phyloP scores from a whole-genome alignment of 805 yeast genomes.

The Teunomyces kruisii region DNA sequence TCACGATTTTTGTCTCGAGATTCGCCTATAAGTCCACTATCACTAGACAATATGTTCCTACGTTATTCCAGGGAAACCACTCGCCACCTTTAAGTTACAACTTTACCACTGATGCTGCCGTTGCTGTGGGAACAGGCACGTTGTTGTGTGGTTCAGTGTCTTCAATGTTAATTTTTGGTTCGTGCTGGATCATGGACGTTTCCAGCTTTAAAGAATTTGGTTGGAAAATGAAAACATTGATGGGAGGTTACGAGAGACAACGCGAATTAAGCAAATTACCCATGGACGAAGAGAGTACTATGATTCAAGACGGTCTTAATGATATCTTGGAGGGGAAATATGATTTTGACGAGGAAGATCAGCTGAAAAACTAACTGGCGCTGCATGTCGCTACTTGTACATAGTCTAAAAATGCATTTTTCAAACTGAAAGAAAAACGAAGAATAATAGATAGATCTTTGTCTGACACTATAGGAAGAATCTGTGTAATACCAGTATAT shows the following conservation, averaged over 20 bases:
- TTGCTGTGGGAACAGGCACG: slow-evolving; percentile 82
- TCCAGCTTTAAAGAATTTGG: slow-evolving; percentile 70
- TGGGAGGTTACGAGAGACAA: slow-evolving; percentile 70
- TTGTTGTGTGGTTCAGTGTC: slow-evolving; percentile 69
- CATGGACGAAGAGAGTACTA: slow-evolving; percentile 58
- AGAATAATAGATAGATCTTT: no score
- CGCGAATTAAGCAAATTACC: slow-evolving; percentile 42
- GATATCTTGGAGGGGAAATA: slow-evolving; percentile 49
- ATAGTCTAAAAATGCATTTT: not conserved
- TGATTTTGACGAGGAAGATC: slow-evolving; percentile 18
- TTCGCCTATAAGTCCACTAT: slow-evolving; percentile 74
- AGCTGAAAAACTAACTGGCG: not conserved
- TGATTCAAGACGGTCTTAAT: slow-evolving; percentile 55
- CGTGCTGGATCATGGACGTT: slow-evolving; percentile 79
- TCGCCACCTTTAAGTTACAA: slow-evolving; percentile 76
- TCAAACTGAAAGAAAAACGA: not conserved
- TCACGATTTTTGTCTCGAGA: slow-evolving; percentile 70
- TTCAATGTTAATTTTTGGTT: slow-evolving; percentile 70
- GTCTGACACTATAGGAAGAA: no score
- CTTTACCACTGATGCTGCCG: slow-evolving; percentile 77
- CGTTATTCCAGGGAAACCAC: slow-evolving; percentile 79
- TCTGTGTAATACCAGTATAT: no score
- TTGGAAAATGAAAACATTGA: slow-evolving; percentile 54
- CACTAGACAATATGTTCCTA: slow-evolving; percentile 72
- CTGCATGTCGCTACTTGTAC: slow-evolving; percentile 1